Conservation (phyloP, 805 yeast species). For the Yarrowia deformans region DNA sequence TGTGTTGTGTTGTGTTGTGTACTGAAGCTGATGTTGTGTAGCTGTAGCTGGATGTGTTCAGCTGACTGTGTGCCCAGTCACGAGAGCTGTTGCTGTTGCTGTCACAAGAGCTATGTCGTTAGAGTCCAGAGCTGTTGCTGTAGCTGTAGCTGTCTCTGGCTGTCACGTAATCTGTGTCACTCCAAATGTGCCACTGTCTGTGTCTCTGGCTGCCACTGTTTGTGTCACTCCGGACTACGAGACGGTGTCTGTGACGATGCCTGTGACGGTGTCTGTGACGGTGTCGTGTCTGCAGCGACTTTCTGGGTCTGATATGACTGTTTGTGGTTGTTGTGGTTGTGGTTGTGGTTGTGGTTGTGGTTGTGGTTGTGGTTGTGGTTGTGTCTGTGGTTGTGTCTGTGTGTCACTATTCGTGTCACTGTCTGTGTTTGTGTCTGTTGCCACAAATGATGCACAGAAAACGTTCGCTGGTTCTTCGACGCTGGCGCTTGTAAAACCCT, state of each 20-base stretch:
- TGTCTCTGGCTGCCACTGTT: no score
- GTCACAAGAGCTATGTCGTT: no score
- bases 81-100: no score
- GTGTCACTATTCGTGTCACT: neutral
- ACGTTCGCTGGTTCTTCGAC: neutral
- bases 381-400: neutral
- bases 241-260: neutral
- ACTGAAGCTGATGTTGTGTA: neutral
- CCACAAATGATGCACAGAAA: neutral
- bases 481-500: no score
- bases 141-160: neutral
- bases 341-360: neutral
- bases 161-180: no score
- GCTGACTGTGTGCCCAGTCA: no score
- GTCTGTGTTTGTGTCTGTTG: neutral
- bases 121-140: no score
- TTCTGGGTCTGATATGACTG: no score
- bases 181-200: no score
- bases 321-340: no score
- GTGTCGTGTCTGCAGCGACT: neutral
- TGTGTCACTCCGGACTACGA: no score
- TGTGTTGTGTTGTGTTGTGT: neutral
- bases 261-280: neutral
- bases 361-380: no score
- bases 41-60: neutral